These are phyloP conservation scores for Fusarium fujikuroi DNA, from an alignment of 2,329 filamentous ascomycete genomes.

Conservation along the genomic window DNA sequence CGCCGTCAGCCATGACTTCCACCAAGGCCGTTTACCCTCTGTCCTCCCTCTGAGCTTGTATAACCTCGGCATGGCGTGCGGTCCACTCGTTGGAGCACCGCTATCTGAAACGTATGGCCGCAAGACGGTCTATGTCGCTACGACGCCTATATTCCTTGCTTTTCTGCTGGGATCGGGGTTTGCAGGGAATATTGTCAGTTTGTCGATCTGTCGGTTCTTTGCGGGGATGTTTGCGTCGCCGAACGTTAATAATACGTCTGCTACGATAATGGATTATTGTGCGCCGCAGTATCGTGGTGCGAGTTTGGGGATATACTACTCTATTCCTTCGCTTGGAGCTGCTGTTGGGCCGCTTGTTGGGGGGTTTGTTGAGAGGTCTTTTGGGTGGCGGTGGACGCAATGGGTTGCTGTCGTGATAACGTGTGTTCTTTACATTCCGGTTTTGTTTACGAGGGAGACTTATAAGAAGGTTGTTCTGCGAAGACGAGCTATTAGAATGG, in stretches of 20 bases:
- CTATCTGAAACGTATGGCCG: slow-evolving; percentile 26
- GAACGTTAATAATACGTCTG: slow-evolving; percentile 29
- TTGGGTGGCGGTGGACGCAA: slow-evolving; percentile 33
- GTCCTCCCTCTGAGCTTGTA: slow-evolving; percentile 19
- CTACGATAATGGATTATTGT: slow-evolving; percentile 26
- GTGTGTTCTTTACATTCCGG: slow-evolving; percentile 8
- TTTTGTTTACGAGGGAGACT: slow-evolving; percentile 24
- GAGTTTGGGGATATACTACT: slow-evolving; percentile 25
- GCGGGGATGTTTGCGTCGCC: slow-evolving; percentile 31
- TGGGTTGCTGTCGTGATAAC: slow-evolving; percentile 25
- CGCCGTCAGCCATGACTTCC: slow-evolving; percentile 5
- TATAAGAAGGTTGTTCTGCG: slow-evolving; percentile 27
- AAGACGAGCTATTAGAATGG: slow-evolving; percentile 20
- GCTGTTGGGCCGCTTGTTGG: slow-evolving; percentile 18
- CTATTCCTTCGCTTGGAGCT: slow-evolving; percentile 21
- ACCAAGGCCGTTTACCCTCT: not conserved
- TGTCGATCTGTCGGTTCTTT: slow-evolving; percentile 24
- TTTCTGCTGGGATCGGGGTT: slow-evolving; percentile 5
- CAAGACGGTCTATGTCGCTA: slow-evolving; percentile 27
- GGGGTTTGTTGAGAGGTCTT: slow-evolving; percentile 4
- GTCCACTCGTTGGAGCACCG: slow-evolving; percentile 20
- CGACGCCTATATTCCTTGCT: slow-evolving; percentile 17
- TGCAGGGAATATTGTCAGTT: not conserved
- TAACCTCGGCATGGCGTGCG: slow-evolving; percentile 34
- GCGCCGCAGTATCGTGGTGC: slow-evolving; percentile 8